Base-by-base conservation (phyloP, 768 basidiomycete species). In the Hericium alpestre region DNA sequence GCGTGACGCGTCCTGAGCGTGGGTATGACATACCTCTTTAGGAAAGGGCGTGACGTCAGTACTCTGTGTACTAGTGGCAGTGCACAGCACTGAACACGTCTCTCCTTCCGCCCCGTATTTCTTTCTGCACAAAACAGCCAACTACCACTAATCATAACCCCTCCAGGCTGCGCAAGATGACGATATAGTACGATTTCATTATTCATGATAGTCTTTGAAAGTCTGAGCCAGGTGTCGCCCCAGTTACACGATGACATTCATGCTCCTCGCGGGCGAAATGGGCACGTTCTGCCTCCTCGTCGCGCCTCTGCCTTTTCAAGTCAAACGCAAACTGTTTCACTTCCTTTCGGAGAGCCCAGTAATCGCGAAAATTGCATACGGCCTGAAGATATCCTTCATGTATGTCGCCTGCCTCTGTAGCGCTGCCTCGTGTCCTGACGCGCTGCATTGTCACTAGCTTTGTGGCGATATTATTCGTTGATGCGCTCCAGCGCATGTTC, bases 321-420 rank as follows among this genome's bases (percentile, higher is more conserved):
- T 91, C 60, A 81, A 81, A 66, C 86, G 87, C 74, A 66, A 66
- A 0, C 68, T 94, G 51, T 91, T 95, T 63, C 73, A 70, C 20
- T 90, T 87, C 73, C 76, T 89, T 53, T 80, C 83, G 0, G 81
- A 82, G 59, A 90, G 80, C 52, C 73, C 77, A 56, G 67, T 86
- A 57, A 74, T 93, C 55, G 91, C 89, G 18, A 94, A 93, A 65
- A 62, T 95, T 57, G 90, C 92, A 7, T 96, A 96, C 67, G 93
- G 76, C 20, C 78, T 96, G 65, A 95, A 95, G 70, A 95, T 96
- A 59, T 86, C 90, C 9, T 96, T 95, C 77, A 93, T 96, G 89
- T 90, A 57, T 48, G 81, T 70, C 53, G 6, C 32, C 32, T 50
- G 16, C 22, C 18, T 38, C n/a, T 41, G 18, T 48, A 16, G 16